These are phyloP conservation scores for Russula griseocarnosa DNA, from an alignment of 768 basidiomycete genomes.

Conservation along the genomic window DNA sequence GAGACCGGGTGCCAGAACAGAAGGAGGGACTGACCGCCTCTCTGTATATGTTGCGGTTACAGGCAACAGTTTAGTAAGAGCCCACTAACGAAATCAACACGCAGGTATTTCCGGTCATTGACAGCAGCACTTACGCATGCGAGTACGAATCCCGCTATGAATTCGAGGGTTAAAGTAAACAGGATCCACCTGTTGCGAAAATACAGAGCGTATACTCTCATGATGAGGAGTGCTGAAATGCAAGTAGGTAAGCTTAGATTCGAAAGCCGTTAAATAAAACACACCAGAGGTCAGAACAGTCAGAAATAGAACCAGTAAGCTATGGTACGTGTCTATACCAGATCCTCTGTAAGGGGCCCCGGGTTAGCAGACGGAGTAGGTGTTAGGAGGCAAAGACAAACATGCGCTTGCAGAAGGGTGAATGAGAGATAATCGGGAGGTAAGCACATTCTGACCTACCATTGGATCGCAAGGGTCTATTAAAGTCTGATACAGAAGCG, in stretches of 20 bases:
- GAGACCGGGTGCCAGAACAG: background rate
- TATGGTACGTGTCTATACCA: background rate
- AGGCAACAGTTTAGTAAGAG: background rate
- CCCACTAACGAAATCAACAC: conserved; percentile 5
- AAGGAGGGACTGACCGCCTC: background rate
- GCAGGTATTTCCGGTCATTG: background rate
- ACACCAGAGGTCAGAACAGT: conserved; percentile 2
- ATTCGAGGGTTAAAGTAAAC: conserved; percentile 10
- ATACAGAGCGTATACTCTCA: conserved; percentile 32
- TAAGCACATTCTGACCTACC: conserved; percentile 4
- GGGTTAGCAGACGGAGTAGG: background rate
- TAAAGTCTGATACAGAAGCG: conserved; percentile 21
- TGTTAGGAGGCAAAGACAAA: background rate
- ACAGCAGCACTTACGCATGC: conserved; percentile 7
- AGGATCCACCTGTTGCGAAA: conserved; percentile 29
- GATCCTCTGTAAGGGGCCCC: background rate
- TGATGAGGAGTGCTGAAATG: conserved; percentile 27
- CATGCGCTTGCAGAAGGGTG: background rate
- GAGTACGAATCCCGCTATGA: background rate
- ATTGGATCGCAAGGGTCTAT: background rate
- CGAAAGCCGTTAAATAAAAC: background rate
- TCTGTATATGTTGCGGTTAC: background rate
- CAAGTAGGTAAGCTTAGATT: background rate
- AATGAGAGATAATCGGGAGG: background rate
- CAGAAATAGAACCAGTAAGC: background rate